Evolutionary conservation across 1,284 basidiomycete species (phyloP), one percentile per base, ranked within the genome.

Genomic region (Irpex rosettiformis): DNA sequence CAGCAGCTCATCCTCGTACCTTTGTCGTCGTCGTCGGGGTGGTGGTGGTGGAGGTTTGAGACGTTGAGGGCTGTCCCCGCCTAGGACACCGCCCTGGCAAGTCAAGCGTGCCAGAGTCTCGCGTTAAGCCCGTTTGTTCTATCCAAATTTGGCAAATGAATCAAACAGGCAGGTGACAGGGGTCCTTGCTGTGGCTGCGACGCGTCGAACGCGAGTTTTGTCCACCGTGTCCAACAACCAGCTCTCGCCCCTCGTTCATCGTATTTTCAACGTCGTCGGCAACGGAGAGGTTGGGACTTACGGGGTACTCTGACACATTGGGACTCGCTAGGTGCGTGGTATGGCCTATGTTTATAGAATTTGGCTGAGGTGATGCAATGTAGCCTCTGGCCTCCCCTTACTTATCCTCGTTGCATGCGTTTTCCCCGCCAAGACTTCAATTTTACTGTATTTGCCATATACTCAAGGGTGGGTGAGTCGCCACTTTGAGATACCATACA

Each of bases 1-100:
- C 85, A 88, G 67, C 86, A 88, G 57, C 79, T 75, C 83, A 85
- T 85, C 59, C 63, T 54, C 11, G 64, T 59, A 56, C 60, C 47
- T 47, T 16, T 37, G n/a, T n/a, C n/a, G 56, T 47, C 37, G 42
- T 43, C 16, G 48, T 24, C 4, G 55, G 37, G 28, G 29, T 51
- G 56, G 18, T 10, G 48, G 4, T 13, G 27, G 13, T 28, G 27
- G 48, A 13, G 48, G 48, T 47, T 47, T 47, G 57, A 52, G 62
- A 55, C 28, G n/a, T 24, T 28, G 11, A 10, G n/a, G 48, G 27
- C 48, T 51, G 43, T 47, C 43, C 43, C 48, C 27, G 24, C 25
- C 24, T 22, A n/a, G n/a, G n/a, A n/a, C n/a, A n/a, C n/a, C n/a
- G n/a, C n/a, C n/a, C n/a, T n/a, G n/a, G n/a, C n/a, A n/a, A n/a